phyloP scores from a whole-genome alignment of 805 yeast genomes.

The Brettanomyces anomalus region DNA sequence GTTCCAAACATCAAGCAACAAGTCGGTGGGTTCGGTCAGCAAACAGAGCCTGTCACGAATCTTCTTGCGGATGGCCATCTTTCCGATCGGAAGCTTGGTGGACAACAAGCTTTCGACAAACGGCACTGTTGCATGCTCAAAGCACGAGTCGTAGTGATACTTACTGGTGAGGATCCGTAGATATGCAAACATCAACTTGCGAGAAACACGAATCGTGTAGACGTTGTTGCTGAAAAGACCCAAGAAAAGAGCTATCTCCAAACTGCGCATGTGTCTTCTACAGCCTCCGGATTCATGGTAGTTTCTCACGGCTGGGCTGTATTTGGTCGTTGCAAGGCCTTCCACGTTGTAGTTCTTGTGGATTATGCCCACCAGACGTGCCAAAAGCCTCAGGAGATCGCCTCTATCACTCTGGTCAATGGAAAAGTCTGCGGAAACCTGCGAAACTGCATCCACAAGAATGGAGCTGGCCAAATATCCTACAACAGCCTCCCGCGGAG shows the following conservation, averaged over 20 bases:
- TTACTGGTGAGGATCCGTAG: slow-evolving; percentile 12
- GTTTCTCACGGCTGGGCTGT: slow-evolving; percentile 2
- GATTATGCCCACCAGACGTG: slow-evolving; percentile 28
- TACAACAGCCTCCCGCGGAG: slow-evolving; percentile 23
- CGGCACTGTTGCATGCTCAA: slow-evolving; percentile 23
- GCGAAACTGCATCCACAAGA: slow-evolving; percentile 29
- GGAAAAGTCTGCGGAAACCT: slow-evolving; percentile 18
- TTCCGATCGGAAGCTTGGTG: slow-evolving; percentile 59
- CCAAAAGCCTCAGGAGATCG: slow-evolving; percentile 29
- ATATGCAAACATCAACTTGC: slow-evolving; percentile 28
- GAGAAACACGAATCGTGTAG: slow-evolving; percentile 40
- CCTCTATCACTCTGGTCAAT: slow-evolving; percentile 17
- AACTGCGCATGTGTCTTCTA: slow-evolving; percentile 25
- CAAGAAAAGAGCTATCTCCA: slow-evolving; percentile 44
- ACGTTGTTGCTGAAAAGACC: slow-evolving; percentile 43
- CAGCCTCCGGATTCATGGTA: slow-evolving; percentile 22
- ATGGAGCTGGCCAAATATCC: slow-evolving; percentile 30
- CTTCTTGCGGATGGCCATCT: slow-evolving; percentile 65
- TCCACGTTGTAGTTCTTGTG: slow-evolving; percentile 18
- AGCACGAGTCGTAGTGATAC: slow-evolving; percentile 17
- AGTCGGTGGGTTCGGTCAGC: slow-evolving; percentile 27
- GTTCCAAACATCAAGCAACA: slow-evolving; percentile 33
- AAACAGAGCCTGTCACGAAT: slow-evolving; percentile 35
- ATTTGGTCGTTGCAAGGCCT: slow-evolving; percentile 1
- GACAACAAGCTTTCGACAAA: slow-evolving; percentile 37